Evolutionary conservation across 2,329 filamentous ascomycete species (phyloP).

Genomic region (Zymoseptoria passerinii): DNA sequence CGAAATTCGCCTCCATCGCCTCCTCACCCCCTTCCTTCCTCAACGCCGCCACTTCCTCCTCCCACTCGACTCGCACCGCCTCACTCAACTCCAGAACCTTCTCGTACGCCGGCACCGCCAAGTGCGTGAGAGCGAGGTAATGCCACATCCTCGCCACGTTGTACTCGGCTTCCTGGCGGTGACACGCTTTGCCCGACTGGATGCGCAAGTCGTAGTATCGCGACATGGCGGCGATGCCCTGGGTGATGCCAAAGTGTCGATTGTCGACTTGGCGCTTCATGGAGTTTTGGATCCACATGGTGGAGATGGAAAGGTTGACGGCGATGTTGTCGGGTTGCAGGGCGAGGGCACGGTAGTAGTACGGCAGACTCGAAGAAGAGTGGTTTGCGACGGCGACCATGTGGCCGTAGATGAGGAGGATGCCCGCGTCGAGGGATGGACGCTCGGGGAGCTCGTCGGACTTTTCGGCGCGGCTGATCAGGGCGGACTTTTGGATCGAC

Average conservation of each 20-base stretch:
- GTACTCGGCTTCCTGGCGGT: slow-evolving; percentile 69
- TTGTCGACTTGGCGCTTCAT: slow-evolving; percentile 87
- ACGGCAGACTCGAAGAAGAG: slow-evolving; percentile 77
- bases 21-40: slow-evolving; percentile 19
- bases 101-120: slow-evolving; percentile 67
- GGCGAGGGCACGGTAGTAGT: slow-evolving; percentile 62
- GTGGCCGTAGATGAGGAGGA: slow-evolving; percentile 84
- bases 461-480: slow-evolving; percentile 26
- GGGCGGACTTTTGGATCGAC: slow-evolving; percentile 32
- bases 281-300: slow-evolving; percentile 80
- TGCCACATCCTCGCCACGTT: slow-evolving; percentile 73
- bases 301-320: slow-evolving; percentile 70
- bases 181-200: slow-evolving; percentile 30
- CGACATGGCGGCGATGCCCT: slow-evolving; percentile 74
- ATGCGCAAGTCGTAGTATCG: slow-evolving; percentile 59
- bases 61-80: slow-evolving; percentile 33
- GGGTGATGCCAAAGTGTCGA: slow-evolving; percentile 75
- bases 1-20: not conserved
- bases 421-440: slow-evolving; percentile 58
- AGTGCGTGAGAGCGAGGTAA: slow-evolving; percentile 60
- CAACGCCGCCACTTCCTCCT: slow-evolving; percentile 32
- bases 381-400: slow-evolving; percentile 68
- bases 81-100: slow-evolving; percentile 45
- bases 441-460: slow-evolving; percentile 16
- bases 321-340: slow-evolving; percentile 69